Percentiles rank a stretch among this genome's conserved stretches.
Evolutionary conservation across 2,329 filamentous ascomycete genomes (phyloP).

Genomic region (Xylariaceae sp.): DNA sequence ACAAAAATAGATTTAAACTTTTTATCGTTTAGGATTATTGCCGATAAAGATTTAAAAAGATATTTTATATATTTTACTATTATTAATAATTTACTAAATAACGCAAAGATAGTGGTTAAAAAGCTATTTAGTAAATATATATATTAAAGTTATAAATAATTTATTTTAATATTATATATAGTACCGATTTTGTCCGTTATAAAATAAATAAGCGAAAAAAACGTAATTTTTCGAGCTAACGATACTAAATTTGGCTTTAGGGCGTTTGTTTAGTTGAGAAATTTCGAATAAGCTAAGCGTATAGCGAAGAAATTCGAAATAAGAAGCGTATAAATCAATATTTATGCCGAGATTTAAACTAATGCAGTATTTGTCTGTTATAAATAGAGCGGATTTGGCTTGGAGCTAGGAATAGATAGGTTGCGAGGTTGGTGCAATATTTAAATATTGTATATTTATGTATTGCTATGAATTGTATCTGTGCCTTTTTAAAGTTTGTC

Average conservation of each 20-base stretch:
- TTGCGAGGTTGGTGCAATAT: conserved; percentile 33
- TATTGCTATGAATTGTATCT: no score
- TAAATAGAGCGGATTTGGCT: conserved; percentile 49
- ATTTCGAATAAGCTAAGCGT: conserved; percentile 42
- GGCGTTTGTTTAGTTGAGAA: conserved; percentile 48
- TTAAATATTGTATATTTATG: conserved; percentile 20
- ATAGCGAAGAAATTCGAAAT: conserved; percentile 46
- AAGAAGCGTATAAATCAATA: conserved; percentile 51
- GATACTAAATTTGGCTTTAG: conserved; percentile 47
- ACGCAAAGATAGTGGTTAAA: conserved; percentile 19
- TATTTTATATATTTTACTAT: conserved; percentile 21
- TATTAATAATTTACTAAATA: conserved; percentile 23
- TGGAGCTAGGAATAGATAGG: conserved; percentile 41
- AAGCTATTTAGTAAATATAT: conserved; percentile 28
- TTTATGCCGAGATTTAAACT: conserved; percentile 36
- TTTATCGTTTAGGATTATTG: conserved; percentile 5
- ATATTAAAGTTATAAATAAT: no score
- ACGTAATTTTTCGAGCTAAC: conserved; percentile 45
- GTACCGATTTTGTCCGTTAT: conserved; percentile 42
- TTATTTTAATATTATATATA: no score
- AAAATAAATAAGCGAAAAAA: conserved; percentile 40
- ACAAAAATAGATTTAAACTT: conserved; percentile 17
- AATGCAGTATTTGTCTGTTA: conserved; percentile 45
- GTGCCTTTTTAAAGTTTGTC: no score
- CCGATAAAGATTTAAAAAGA: conserved; percentile 6